A percentile compares a stretch with the other conserved stretches of the same genome.
These are phyloP conservation scores for Dothistroma septosporum DNA, from an alignment of 2,329 filamentous ascomycete genomes.

Conservation along the genomic window DNA sequence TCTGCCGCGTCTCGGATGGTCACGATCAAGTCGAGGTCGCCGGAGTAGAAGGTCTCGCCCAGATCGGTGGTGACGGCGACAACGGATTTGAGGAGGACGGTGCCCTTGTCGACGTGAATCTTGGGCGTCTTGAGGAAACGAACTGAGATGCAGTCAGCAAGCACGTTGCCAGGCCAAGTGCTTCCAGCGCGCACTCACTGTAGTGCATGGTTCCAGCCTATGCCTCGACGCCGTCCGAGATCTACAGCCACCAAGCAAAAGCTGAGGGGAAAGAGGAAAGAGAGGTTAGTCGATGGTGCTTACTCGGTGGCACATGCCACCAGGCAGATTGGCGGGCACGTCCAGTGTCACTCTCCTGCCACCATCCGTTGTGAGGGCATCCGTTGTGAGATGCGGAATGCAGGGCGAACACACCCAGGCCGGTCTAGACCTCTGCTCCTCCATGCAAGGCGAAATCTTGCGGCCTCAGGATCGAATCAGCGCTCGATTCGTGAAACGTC, in stretches of 20 bases:
- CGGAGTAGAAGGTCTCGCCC: constrained; percentile 59
- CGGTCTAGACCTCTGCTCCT: background rate
- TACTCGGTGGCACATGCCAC: background rate
- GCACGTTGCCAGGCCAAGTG: background rate
- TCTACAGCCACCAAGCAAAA: background rate
- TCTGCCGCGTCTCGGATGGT: constrained; percentile 34
- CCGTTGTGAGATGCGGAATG: no score
- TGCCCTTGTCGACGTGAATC: constrained; percentile 39
- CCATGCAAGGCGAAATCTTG: background rate
- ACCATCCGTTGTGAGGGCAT: no score
- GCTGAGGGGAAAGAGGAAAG: background rate
- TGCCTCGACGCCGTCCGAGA: background rate
- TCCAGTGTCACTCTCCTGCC: background rate
- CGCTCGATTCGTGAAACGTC: background rate
- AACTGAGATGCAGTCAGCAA: constrained; percentile 34
- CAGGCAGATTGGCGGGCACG: background rate
- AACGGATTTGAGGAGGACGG: constrained; percentile 46
- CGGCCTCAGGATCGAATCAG: no score
- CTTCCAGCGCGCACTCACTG: background rate
- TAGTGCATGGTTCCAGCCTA: background rate
- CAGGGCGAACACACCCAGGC: background rate
- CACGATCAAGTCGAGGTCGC: constrained; percentile 43
- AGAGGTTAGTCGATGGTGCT: background rate
- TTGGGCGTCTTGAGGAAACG: constrained; percentile 64
- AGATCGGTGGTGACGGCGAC: constrained; percentile 67